Evolutionary conservation across 805 yeast species (phyloP).

Genomic region (Barnettozyma botsteinii): DNA sequence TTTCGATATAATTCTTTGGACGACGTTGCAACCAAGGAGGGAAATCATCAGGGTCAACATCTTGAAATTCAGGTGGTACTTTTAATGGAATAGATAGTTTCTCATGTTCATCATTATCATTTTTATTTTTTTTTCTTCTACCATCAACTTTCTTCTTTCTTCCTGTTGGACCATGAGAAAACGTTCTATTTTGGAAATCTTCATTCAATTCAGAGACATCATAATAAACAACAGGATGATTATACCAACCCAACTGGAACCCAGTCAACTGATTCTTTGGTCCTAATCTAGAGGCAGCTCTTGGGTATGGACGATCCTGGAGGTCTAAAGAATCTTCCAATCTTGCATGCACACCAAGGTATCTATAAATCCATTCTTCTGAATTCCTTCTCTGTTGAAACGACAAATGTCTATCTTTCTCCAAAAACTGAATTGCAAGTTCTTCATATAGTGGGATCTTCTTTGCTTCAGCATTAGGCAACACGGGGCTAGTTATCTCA

Average conservation of each 20-base stretch:
- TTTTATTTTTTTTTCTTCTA: slow-evolving; percentile 20
- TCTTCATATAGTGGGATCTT: slow-evolving; percentile 49
- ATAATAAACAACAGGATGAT: slow-evolving; percentile 61
- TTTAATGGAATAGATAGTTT: slow-evolving; percentile 24
- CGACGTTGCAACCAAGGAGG: slow-evolving; percentile 76
- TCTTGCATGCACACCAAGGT: slow-evolving; percentile 67
- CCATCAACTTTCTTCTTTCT: slow-evolving; percentile 23
- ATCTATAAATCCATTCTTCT: slow-evolving; percentile 82
- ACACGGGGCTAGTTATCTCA: background rate
- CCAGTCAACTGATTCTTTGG: slow-evolving; percentile 65
- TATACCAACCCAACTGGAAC: slow-evolving; percentile 55
- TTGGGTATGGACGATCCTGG: slow-evolving; percentile 73
- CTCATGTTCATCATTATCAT: slow-evolving; percentile 19
- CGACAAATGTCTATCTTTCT: slow-evolving; percentile 36
- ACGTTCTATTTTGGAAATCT: slow-evolving; percentile 16
- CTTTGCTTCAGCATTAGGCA: background rate
- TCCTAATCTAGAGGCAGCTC: slow-evolving; percentile 75
- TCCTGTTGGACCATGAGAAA: slow-evolving; percentile 6
- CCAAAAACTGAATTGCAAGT: slow-evolving; percentile 47
- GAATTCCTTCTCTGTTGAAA: slow-evolving; percentile 42
- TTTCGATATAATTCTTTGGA: slow-evolving; percentile 76
- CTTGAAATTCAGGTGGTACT: slow-evolving; percentile 44
- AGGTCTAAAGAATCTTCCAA: slow-evolving; percentile 73
- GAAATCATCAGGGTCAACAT: slow-evolving; percentile 38
- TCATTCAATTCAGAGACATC: slow-evolving; percentile 30